Percentiles rank a stretch among this genome's conserved stretches.
Conservation (phyloP, 108 stramenopile genomes). For the Licmophora abbreviata region DNA sequence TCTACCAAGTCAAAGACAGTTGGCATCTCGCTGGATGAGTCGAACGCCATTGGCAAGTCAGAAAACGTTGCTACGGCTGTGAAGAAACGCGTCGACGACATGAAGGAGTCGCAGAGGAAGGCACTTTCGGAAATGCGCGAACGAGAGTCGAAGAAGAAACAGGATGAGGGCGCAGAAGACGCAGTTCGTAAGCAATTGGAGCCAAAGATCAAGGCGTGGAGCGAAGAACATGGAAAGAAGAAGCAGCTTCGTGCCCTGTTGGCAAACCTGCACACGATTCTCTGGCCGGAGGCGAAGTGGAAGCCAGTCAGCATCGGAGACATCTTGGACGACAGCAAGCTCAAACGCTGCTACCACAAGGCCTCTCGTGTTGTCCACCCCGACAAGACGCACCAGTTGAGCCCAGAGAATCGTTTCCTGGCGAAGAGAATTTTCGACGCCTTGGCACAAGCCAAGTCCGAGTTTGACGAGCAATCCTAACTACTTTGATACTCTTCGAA, state of each 20-base stretch:
- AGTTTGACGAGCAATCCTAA: conserved; percentile 76
- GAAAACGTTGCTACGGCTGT: conserved; percentile 56
- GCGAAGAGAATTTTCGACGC: conserved; percentile 92
- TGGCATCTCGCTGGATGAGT: conserved; percentile 60
- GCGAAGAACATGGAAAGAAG: conserved; percentile 90
- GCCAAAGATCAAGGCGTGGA: conserved; percentile 82
- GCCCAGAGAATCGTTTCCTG: conserved; percentile 87
- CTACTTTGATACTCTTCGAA: too few relatives aligned
- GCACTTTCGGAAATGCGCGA: conserved; percentile 58
- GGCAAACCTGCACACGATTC: conserved; percentile 91
- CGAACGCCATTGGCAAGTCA: conserved; percentile 66
- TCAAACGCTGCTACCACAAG: conserved; percentile 82
- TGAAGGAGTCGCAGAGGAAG: conserved; percentile 64
- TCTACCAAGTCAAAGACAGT: conserved; percentile 27
- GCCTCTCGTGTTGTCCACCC: conserved; percentile 95
- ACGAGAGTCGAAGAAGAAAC: conserved; percentile 51
- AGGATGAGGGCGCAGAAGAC: conserved; percentile 68
- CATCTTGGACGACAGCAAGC: conserved; percentile 82
- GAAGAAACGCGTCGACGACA: conserved; percentile 63
- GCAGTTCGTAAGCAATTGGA: conserved; percentile 62
- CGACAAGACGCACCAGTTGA: conserved; percentile 78
- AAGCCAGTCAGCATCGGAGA: conserved; percentile 89
- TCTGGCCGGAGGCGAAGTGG: conserved; percentile 88
- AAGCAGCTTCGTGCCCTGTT: conserved; percentile 91
- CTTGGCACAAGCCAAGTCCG: conserved; percentile 82